A percentile compares a stretch with the other conserved stretches of the same genome.
Evolutionary conservation across 148 eudicot species (phyloP).

Genomic region (Polygonum aviculare): DNA sequence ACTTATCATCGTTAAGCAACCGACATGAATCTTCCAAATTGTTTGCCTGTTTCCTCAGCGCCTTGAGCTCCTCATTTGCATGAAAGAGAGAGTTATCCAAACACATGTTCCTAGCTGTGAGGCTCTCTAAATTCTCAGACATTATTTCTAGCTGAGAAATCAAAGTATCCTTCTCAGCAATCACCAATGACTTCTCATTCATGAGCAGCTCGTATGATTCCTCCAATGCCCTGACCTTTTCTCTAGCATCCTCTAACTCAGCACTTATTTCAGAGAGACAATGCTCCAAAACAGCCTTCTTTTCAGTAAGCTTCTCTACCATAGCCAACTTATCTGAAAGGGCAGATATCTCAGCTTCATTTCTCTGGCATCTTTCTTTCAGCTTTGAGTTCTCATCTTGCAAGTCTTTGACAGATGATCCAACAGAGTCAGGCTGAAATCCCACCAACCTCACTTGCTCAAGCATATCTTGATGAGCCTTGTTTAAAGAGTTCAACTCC

Average conservation of each 20-base stretch:
- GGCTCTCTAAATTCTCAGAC: slow-evolving; percentile 55
- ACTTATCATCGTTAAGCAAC: slow-evolving; percentile 57
- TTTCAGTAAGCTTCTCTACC: slow-evolving; percentile 65
- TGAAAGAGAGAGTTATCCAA: slow-evolving; percentile 67
- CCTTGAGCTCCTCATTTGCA: slow-evolving; percentile 60
- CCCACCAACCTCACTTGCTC: slow-evolving; percentile 60
- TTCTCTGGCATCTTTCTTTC: slow-evolving; percentile 49
- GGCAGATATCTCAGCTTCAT: slow-evolving; percentile 42
- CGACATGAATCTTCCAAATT: slow-evolving; percentile 62
- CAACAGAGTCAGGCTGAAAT: slow-evolving; percentile 41
- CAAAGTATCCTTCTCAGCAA: slow-evolving; percentile 54
- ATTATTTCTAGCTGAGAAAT: slow-evolving; percentile 48
- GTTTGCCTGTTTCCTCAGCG: slow-evolving; percentile 50
- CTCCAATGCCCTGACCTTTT: slow-evolving; percentile 59
- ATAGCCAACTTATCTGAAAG: slow-evolving; percentile 52
- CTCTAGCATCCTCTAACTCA: slow-evolving; percentile 62
- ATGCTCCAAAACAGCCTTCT: slow-evolving; percentile 67
- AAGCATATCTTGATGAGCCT: slow-evolving; percentile 34
- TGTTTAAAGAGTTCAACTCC: slow-evolving; percentile 46
- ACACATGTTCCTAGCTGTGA: slow-evolving; percentile 56
- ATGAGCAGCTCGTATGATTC: slow-evolving; percentile 48
- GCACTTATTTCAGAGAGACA: slow-evolving; percentile 52
- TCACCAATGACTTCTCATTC: slow-evolving; percentile 50
- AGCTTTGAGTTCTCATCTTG: slow-evolving; percentile 53
- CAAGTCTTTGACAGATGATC: slow-evolving; percentile 58